A percentile compares a stretch with the other conserved stretches of the same genome.
phyloP scores from a whole-genome alignment of 345 rosid genomes.

The Syzygium aromaticum region DNA sequence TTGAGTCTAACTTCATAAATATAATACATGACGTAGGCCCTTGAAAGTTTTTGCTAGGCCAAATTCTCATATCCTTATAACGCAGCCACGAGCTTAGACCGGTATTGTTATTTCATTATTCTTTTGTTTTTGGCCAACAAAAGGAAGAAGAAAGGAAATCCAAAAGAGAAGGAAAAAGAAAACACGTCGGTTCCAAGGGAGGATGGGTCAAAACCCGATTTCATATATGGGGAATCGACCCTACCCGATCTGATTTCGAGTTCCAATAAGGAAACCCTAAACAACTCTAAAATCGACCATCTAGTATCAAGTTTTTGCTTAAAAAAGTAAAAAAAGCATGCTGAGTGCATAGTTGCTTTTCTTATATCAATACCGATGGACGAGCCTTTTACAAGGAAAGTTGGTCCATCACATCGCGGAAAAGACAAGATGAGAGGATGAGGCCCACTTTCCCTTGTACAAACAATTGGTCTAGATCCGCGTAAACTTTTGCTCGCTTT shows the following conservation, averaged over 20 bases:
- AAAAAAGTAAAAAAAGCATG: not conserved
- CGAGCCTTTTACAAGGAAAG: not conserved
- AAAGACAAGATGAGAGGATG: not conserved
- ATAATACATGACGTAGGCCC: not conserved
- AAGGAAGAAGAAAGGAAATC: accelerated
- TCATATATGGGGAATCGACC: accelerated
- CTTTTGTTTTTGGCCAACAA: accelerated
- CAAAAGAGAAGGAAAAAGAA: not conserved
- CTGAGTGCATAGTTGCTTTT: not conserved
- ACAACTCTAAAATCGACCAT: no score
- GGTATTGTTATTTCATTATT: accelerated
- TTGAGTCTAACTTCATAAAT: not conserved
- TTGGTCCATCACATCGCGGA: not conserved
- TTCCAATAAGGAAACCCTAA: not conserved
- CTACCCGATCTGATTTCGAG: accelerated
- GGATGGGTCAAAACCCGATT: accelerated
- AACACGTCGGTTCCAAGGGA: accelerated
- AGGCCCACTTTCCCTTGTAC: not conserved
- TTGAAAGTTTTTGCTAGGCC: not conserved
- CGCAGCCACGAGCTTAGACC: accelerated
- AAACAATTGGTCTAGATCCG: not conserved
- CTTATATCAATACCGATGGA: not conserved
- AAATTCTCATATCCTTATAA: not conserved
- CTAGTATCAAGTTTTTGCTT: not conserved
- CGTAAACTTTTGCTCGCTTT: not conserved